Evolutionary conservation across 179 eudicot species (phyloP), one percentile per base, ranked within the genome.

Genomic region (Silene noctiflora): DNA sequence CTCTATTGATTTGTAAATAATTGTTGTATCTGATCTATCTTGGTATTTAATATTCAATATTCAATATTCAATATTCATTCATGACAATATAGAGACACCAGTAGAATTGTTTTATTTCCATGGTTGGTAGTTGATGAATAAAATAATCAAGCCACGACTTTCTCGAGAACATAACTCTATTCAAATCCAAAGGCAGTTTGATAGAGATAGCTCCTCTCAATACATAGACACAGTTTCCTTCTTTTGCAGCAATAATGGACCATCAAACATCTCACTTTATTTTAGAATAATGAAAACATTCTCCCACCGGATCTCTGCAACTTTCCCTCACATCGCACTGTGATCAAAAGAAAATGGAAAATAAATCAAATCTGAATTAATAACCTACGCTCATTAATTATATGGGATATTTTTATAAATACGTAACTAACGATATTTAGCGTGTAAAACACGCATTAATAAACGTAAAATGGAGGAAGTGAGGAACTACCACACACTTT

Each of bases 181-280:
- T 65, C 55, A 22, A 65, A 78, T 53, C 76, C 72, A 78, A 53
- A 74, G 25, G 65, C 76, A 25, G 39, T n/a, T 16, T 31, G 80
- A 76, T 51, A 58, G 29, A 55, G 74, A 33, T 31, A 76, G 22
- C 33, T 21, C 20, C 33, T 72, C 24, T 12, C 35, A 46, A 56
- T 39, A 24, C 13, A 27, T 58, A 21, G 76, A 71, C 56, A 72
- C 21, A 65, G 65, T 51, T 22, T 61, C 55, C 39, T 33, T 72
- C 66, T 64, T 72, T 64, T 78, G 80, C 80, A 71, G 71, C 56
- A 78, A 78, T 71, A 14, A 72, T 53, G 19, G 81, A 69, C 62
- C 72, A 64, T 79, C n/a, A 74, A 25, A 60, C 1, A 67, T 74
- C 44, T 74, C 77, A 72, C 72, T 78, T 73, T 78, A 39, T 73